phyloP scores from a whole-genome alignment of 2,329 filamentous ascomycete genomes.

The Madurella fahalii region DNA sequence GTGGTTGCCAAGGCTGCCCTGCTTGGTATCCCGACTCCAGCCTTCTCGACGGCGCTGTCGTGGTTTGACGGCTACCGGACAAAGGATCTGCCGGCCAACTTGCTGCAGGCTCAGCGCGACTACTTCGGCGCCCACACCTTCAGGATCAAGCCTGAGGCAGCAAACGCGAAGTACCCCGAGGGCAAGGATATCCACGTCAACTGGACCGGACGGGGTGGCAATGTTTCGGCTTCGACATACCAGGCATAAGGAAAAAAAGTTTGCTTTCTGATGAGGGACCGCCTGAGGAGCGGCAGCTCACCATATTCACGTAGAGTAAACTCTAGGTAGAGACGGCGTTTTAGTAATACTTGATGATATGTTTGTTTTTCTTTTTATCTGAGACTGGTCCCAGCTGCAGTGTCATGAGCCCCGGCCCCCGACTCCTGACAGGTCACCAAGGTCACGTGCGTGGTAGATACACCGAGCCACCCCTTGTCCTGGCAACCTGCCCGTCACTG shows the following conservation, averaged over 20 bases:
- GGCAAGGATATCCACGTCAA: constrained; percentile 96
- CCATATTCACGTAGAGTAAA: constrained; percentile 8
- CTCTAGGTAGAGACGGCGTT: background rate
- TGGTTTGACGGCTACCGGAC: constrained; percentile 99
- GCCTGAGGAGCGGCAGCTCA: background rate
- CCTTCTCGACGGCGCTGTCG: constrained; percentile 92
- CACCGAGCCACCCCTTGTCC: background rate
- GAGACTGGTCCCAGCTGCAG: too few relatives aligned
- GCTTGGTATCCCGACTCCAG: constrained; percentile 92
- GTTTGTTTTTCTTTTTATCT: too few relatives aligned
- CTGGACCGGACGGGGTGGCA: constrained; percentile 98
- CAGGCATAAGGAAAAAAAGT: constrained; percentile 64
- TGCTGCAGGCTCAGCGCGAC: constrained; percentile 97
- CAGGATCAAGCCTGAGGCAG: constrained; percentile 76
- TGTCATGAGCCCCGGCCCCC: too few relatives aligned
- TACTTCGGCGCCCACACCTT: constrained; percentile 98
- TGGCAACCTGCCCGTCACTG: background rate
- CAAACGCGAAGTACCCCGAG: constrained; percentile 73
- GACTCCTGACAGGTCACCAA: background rate
- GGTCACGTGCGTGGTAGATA: background rate
- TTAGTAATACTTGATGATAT: background rate
- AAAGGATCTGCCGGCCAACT: constrained; percentile 94
- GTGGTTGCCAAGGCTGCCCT: constrained; percentile 87
- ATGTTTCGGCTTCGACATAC: constrained; percentile 96
- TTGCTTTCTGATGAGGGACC: background rate